Evolutionary conservation across 2,329 filamentous ascomycete species (phyloP), one percentile per base, ranked within the genome.

Genomic region (Pleoardoris graminearum): DNA sequence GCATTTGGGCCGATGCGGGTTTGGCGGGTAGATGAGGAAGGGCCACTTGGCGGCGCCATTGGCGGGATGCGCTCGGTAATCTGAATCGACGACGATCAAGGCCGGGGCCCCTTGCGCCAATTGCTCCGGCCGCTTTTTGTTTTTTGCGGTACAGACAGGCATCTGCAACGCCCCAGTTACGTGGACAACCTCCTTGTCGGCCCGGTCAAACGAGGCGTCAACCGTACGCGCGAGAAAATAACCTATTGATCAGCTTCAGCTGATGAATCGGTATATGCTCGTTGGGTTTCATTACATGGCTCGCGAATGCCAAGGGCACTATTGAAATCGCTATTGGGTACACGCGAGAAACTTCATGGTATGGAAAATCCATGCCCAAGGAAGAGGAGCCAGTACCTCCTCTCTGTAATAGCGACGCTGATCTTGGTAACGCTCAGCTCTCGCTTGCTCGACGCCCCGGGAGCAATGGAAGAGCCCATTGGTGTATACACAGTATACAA

Each of bases 31-130:
- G 67, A 63, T 68, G 60, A 60, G 47, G 51, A 58, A 50, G 59
- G 57, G 49, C 47, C 33, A 59, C 50, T 44, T 53, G 47, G 49
- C 17, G 29, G 50, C 52, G 49, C 53, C 51, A 71, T 70, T 71
- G 68, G 63, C 53, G 53, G 59, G 55, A 58, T 60, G 46, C 55
- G 60, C 61, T 71, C 68, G 68, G 69, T 62, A 71, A 72, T 71
- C 68, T 70, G 67, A 53, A 63, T 60, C 53, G 63, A 62, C 61
- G 44, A 54, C 54, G 67, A 71, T 71, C 66, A 35, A 30, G 36
- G 35, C 59, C 51, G 52, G 66, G 61, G 50, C 53, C 60, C 66
- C 68, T 60, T 68, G 66, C 25, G 16, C 25, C 25, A 14, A 2
- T 11, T 39, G 41, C 51, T 36, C 42, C 25, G 21, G 46, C 39